These are phyloP conservation scores for Moricandia arvensis DNA, from an alignment of 345 rosid genomes.

Conservation along the genomic window DNA sequence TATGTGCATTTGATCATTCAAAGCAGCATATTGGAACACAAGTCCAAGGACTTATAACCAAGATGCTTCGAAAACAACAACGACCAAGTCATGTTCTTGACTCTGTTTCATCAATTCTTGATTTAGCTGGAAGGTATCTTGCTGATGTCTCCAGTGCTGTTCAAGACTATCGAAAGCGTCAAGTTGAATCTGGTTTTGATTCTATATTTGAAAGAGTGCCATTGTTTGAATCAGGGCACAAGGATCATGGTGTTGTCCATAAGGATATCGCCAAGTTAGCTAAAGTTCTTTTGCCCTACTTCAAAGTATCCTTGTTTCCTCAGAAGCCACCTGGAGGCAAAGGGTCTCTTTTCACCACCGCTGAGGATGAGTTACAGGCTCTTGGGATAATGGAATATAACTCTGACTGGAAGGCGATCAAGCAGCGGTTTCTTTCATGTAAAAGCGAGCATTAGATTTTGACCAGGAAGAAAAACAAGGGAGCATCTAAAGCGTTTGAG, in stretches of 20 bases:
- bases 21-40: slow-evolving; percentile 63
- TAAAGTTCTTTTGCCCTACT: neutral
- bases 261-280: neutral
- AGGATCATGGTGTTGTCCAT: neutral
- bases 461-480: neutral
- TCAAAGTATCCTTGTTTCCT: neutral
- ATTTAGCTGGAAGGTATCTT: slow-evolving; percentile 57
- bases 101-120: slow-evolving; percentile 51
- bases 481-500: neutral
- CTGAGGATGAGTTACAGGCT: neutral
- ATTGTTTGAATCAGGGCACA: slow-evolving; percentile 39
- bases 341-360: neutral
- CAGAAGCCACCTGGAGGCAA: neutral
- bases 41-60: slow-evolving; percentile 60
- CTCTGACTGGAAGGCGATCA: neutral
- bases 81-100: slow-evolving; percentile 49
- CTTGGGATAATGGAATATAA: neutral
- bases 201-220: slow-evolving; percentile 55
- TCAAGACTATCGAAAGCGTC: slow-evolving; percentile 54
- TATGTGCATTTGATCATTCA: slow-evolving; percentile 69
- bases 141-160: slow-evolving; percentile 57
- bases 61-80: slow-evolving; percentile 56
- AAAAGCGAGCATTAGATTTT: neutral
- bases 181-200: slow-evolving; percentile 53
- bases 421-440: neutral